Conservation (phyloP, 768 basidiomycete genomes). For the Calocera viscosa region DNA sequence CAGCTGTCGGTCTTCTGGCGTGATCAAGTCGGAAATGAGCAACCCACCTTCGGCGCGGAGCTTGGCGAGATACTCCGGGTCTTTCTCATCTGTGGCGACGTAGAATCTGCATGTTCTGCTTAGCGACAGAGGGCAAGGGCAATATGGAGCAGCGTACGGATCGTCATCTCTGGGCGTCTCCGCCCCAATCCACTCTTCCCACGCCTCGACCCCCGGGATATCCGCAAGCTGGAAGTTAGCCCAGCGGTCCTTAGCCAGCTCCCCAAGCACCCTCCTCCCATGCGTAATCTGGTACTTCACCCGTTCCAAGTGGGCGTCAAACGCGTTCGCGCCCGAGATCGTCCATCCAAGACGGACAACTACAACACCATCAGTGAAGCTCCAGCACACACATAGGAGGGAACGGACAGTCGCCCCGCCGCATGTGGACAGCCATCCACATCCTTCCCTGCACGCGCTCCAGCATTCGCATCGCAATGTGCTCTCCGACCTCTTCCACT, state of each 20-base stretch:
- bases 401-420: constrained; percentile 35
- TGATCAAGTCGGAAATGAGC: constrained; percentile 34
- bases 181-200: constrained; percentile 6
- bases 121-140: neutral
- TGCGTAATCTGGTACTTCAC: constrained; percentile 23
- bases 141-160: constrained; percentile 8
- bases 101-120: constrained; percentile 13
- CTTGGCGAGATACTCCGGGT: constrained; percentile 25
- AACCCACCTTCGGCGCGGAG: constrained; percentile 30
- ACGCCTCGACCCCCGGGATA: constrained; percentile 11
- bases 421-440: constrained; percentile 37
- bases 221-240: constrained; percentile 26
- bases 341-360: constrained; percentile 28
- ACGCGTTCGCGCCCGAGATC: constrained; percentile 27
- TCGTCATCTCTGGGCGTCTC: constrained; percentile 16
- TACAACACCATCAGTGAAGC: neutral
- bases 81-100: constrained; percentile 32
- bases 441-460: constrained; percentile 22
- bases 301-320: constrained; percentile 26
- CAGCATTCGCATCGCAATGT: constrained; percentile 8
- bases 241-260: neutral
- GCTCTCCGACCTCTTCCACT: constrained; percentile 6
- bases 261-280: constrained; percentile 20
- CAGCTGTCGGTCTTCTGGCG: constrained; percentile 28
- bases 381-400: too few species aligned